phyloP scores from a whole-genome alignment of 2,329 filamentous ascomycete genomes.

The Fonsecaea monophora region DNA sequence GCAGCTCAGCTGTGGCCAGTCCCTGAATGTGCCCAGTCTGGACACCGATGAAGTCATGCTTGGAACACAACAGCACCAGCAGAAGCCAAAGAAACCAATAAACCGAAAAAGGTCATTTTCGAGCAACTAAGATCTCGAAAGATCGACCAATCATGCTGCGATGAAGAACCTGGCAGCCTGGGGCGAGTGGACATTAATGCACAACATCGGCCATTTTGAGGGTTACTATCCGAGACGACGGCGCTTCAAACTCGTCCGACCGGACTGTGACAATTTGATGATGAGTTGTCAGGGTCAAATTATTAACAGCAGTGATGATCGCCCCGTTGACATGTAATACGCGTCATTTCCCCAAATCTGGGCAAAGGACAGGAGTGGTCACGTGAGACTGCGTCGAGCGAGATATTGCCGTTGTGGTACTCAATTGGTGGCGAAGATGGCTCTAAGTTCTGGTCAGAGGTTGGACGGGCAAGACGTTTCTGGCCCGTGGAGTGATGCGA shows the following conservation, averaged over 20 bases:
- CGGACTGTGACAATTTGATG: no score
- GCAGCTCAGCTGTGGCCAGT: background rate
- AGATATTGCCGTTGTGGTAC: background rate
- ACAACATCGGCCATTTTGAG: slow-evolving; percentile 2
- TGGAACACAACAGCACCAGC: background rate
- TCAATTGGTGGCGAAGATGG: background rate
- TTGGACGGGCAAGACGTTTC: background rate
- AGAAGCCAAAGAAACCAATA: background rate
- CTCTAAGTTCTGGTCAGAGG: background rate
- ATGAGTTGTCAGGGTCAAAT: background rate
- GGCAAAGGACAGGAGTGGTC: background rate
- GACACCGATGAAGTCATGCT: slow-evolving; percentile 22
- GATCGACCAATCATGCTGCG: slow-evolving; percentile 16
- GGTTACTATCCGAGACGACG: background rate
- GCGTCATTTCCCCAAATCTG: background rate
- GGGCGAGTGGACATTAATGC: background rate
- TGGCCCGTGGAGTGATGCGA: slow-evolving; percentile 11
- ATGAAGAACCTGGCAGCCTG: background rate
- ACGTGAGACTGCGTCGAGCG: background rate
- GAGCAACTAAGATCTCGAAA: slow-evolving; percentile 14
- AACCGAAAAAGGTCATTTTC: background rate
- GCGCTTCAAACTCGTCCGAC: background rate
- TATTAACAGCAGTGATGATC: background rate
- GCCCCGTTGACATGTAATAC: background rate
- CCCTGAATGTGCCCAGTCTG: background rate